phyloP scores from a whole-genome alignment of 2,329 filamentous ascomycete species.

The Madurella fahalii region DNA sequence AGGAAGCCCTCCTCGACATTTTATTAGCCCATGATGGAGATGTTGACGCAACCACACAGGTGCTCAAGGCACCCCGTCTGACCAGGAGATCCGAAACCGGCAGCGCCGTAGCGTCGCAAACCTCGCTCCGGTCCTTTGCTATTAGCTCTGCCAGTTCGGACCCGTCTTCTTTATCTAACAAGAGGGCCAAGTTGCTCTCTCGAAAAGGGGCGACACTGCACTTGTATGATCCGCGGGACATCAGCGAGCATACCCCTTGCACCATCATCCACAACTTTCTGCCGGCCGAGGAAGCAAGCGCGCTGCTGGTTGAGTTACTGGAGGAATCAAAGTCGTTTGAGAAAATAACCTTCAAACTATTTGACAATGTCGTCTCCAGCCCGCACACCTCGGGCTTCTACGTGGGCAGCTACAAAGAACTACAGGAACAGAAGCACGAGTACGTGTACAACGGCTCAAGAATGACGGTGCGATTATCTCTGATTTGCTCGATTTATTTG shows the following conservation, averaged over 20 bases:
- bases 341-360: slow-evolving; percentile 74
- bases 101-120: slow-evolving; percentile 52
- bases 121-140: slow-evolving; percentile 56
- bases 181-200: slow-evolving; percentile 48
- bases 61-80: slow-evolving; percentile 40
- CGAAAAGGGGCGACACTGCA: slow-evolving; percentile 80
- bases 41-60: slow-evolving; percentile 59
- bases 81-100: slow-evolving; percentile 33
- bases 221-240: slow-evolving; percentile 75
- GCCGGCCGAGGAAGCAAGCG: slow-evolving; percentile 64
- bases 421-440: slow-evolving; percentile 65
- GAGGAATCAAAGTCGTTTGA: slow-evolving; percentile 68
- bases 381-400: slow-evolving; percentile 84
- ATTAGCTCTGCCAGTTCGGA: slow-evolving; percentile 18
- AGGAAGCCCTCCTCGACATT: slow-evolving; percentile 70
- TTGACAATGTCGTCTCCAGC: slow-evolving; percentile 79
- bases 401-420: slow-evolving; percentile 69
- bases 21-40: slow-evolving; percentile 75
- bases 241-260: slow-evolving; percentile 81
- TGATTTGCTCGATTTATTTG: background rate
- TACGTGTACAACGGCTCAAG: slow-evolving; percentile 82
- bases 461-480: slow-evolving; percentile 48
- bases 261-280: slow-evolving; percentile 92
- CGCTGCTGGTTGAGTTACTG: slow-evolving; percentile 70
- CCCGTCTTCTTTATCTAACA: slow-evolving; percentile 26